Evolutionary conservation across 1,284 basidiomycete species (phyloP).

Genomic region (Ganoderma resinaceum): DNA sequence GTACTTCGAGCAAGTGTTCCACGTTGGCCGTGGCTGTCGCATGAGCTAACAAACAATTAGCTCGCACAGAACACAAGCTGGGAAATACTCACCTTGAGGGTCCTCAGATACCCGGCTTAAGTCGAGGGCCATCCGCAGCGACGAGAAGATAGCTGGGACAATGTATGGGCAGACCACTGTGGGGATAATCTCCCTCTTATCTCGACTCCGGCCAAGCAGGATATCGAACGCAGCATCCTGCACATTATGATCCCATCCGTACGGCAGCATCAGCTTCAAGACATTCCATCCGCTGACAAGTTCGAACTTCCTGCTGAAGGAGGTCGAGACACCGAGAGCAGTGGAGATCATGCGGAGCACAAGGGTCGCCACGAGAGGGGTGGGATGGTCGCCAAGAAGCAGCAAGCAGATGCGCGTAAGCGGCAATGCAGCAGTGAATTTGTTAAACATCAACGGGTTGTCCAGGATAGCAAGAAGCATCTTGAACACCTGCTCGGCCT

Average conservation of each 20-base stretch:
- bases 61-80: too few species aligned
- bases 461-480: conserved; percentile 65
- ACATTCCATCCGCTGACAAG: conserved; percentile 78
- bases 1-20: conserved; percentile 68
- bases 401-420: conserved; percentile 77
- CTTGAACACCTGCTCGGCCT: conserved; percentile 68
- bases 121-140: conserved; percentile 53
- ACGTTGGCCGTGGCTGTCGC: conserved; percentile 49
- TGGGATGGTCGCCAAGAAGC: conserved; percentile 73
- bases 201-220: conserved; percentile 54
- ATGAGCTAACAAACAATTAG: conserved; percentile 9
- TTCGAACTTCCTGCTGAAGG: conserved; percentile 78
- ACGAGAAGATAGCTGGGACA: conserved; percentile 69
- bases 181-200: conserved; percentile 29
- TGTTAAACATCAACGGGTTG: conserved; percentile 58
- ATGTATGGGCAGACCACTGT: conserved; percentile 68
- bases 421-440: conserved; percentile 74
- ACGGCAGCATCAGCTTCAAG: conserved; percentile 68
- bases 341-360: conserved; percentile 67
- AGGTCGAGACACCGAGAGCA: conserved; percentile 57
- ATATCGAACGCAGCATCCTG: conserved; percentile 71
- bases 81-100: conserved; percentile 14
- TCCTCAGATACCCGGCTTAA: conserved; percentile 25
- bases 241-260: conserved; percentile 70
- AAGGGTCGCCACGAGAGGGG: conserved; percentile 62